Evolutionary conservation across 1,284 basidiomycete genomes (phyloP).

Genomic region (Mycena citricolor): DNA sequence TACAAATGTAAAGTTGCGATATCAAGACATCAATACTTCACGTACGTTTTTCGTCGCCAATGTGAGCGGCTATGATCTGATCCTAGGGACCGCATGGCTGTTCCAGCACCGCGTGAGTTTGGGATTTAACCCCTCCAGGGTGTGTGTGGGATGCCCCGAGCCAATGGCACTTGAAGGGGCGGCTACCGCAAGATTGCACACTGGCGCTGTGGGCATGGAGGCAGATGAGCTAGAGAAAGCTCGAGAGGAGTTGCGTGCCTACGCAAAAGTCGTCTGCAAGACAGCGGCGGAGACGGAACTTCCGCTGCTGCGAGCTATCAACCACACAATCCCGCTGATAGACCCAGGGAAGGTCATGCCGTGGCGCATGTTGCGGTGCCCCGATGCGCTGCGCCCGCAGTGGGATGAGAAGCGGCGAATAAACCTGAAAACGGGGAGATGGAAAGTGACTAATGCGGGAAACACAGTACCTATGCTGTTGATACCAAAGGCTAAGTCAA

Average conservation of each 20-base stretch:
- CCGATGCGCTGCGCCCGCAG: slow-evolving; percentile 7
- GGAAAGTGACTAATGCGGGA: slow-evolving; percentile 24
- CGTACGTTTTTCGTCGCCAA: slow-evolving; percentile 27
- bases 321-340: slow-evolving; percentile 34
- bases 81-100: slow-evolving; percentile 29
- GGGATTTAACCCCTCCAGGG: slow-evolving; percentile 15
- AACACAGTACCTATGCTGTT: slow-evolving; percentile 33
- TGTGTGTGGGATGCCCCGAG: slow-evolving; percentile 11
- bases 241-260: slow-evolving; percentile 11
- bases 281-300: slow-evolving; percentile 25
- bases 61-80: slow-evolving; percentile 28
- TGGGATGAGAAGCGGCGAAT: slow-evolving; percentile 28
- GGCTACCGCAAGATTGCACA: slow-evolving; percentile 3
- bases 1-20: slow-evolving; percentile 11
- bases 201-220: slow-evolving; percentile 4
- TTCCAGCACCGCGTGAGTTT: slow-evolving; percentile 26
- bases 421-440: slow-evolving; percentile 28
- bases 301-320: slow-evolving; percentile 32
- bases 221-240: slow-evolving; percentile 9
- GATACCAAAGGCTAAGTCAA: not conserved
- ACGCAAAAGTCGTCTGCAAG: slow-evolving; percentile 24
- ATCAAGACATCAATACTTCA: slow-evolving; percentile 18
- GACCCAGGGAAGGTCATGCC: slow-evolving; percentile 26
- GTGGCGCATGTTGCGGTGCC: slow-evolving; percentile 7
- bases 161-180: slow-evolving; percentile 18